phyloP scores from a whole-genome alignment of 305 asterid genomes.

The Solanum hybrid region DNA sequence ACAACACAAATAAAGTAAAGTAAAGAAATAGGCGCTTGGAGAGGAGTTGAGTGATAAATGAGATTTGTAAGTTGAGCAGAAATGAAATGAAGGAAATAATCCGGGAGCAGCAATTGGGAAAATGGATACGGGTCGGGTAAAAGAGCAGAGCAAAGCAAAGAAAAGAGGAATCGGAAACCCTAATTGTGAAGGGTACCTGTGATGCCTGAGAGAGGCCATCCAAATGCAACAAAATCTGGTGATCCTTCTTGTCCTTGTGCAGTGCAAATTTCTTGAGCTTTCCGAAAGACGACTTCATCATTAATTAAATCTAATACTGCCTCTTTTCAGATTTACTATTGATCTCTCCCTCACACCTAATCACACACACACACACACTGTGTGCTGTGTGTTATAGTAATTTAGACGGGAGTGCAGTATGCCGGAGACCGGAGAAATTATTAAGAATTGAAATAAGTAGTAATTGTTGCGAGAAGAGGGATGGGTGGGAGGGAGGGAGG shows the following conservation, averaged over 20 bases:
- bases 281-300: slow-evolving; percentile 72
- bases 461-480: background rate
- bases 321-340: background rate
- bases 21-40: background rate
- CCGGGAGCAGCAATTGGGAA: background rate
- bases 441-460: background rate
- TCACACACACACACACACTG: background rate
- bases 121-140: slow-evolving; percentile 6
- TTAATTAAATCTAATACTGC: background rate
- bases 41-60: background rate
- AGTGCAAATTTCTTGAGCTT: slow-evolving; percentile 57
- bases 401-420: background rate
- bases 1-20: background rate
- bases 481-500: background rate
- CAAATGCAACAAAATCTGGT: slow-evolving; percentile 35
- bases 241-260: slow-evolving; percentile 68
- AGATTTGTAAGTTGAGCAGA: background rate
- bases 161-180: slow-evolving; percentile 4
- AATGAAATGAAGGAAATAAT: background rate
- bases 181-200: slow-evolving; percentile 32
- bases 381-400: background rate
- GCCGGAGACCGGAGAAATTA: slow-evolving; percentile 4
- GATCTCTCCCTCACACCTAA: background rate
- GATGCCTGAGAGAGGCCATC: slow-evolving; percentile 73
- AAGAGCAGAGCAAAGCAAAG: background rate